A percentile compares a stretch with the other conserved stretches of the same genome.
phyloP scores from a whole-genome alignment of 2,329 filamentous ascomycete species.

The Fusarium multiceps region DNA sequence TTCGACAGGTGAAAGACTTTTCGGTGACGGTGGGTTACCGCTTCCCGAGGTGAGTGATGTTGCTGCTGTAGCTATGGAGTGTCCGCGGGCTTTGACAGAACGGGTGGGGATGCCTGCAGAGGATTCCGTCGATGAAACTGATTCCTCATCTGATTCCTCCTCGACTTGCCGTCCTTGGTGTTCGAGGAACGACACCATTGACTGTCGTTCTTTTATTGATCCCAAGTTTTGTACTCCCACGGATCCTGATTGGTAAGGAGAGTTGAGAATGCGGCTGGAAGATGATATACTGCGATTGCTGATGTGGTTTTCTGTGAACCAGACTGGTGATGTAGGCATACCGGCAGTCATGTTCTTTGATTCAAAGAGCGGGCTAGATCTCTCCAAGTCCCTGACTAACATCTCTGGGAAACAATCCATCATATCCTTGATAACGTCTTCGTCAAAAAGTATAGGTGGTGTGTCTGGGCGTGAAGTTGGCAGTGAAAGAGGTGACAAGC shows the following conservation, averaged over 20 bases:
- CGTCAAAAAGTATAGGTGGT: slow-evolving; percentile 34
- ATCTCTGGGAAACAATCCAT: slow-evolving; percentile 65
- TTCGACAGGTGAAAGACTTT: slow-evolving; percentile 34
- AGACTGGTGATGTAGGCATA: slow-evolving; percentile 54
- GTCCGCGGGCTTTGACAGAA: slow-evolving; percentile 49
- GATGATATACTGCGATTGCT: slow-evolving; percentile 27
- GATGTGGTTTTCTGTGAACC: slow-evolving; percentile 44
- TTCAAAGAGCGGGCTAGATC: slow-evolving; percentile 60
- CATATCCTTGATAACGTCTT: slow-evolving; percentile 47
- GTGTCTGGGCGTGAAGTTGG: slow-evolving; percentile 45
- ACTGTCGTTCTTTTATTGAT: slow-evolving; percentile 52
- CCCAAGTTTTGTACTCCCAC: slow-evolving; percentile 48
- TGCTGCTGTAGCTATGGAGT: slow-evolving; percentile 52
- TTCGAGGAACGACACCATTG: slow-evolving; percentile 51
- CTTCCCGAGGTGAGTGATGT: slow-evolving; percentile 52
- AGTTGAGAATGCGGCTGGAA: slow-evolving; percentile 38
- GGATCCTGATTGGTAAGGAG: slow-evolving; percentile 48
- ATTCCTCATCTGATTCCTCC: slow-evolving; percentile 51
- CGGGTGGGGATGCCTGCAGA: slow-evolving; percentile 50
- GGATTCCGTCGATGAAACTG: slow-evolving; percentile 46
- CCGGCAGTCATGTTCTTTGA: slow-evolving; percentile 66
- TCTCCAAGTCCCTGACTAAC: slow-evolving; percentile 65
- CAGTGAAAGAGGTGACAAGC: slow-evolving; percentile 53
- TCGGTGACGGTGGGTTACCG: slow-evolving; percentile 45
- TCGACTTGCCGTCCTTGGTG: slow-evolving; percentile 35